Conservation (phyloP, 2,329 filamentous ascomycete genomes). For the Penicillium sp. region DNA sequence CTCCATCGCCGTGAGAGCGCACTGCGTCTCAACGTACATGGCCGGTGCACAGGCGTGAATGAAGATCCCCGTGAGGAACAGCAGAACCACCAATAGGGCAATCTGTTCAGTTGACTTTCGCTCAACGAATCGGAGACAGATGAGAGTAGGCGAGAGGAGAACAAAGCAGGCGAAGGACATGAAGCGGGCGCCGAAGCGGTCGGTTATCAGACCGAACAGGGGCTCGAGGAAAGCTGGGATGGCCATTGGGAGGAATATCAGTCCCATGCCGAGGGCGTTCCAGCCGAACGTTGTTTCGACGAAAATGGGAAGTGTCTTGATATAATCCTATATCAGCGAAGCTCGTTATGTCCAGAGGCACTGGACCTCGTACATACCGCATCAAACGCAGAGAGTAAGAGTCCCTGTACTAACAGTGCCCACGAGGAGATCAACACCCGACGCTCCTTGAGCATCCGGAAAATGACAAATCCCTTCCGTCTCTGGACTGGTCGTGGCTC, state of each 20-base stretch:
- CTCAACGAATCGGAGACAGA: slow-evolving; percentile 63
- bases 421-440: slow-evolving; percentile 57
- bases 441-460: slow-evolving; percentile 34
- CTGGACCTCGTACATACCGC: slow-evolving; percentile 27
- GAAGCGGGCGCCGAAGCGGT: slow-evolving; percentile 61
- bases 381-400: slow-evolving; percentile 53
- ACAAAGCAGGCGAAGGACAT: slow-evolving; percentile 55
- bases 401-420: slow-evolving; percentile 50
- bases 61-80: slow-evolving; percentile 58
- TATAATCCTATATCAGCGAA: slow-evolving; percentile 2
- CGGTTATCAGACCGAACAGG: slow-evolving; percentile 50
- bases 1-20: slow-evolving; percentile 52
- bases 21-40: slow-evolving; percentile 67
- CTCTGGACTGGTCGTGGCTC: not conserved
- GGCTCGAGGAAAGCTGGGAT: slow-evolving; percentile 61
- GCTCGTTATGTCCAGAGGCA: not conserved
- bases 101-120: slow-evolving; percentile 58
- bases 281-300: slow-evolving; percentile 54
- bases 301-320: slow-evolving; percentile 50
- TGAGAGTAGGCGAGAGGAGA: slow-evolving; percentile 55
- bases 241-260: slow-evolving; percentile 58
- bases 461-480: slow-evolving; percentile 14
- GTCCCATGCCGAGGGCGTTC: slow-evolving; percentile 54
- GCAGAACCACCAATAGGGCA: slow-evolving; percentile 59
- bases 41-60: slow-evolving; percentile 60